Conservation (phyloP, 2,329 filamentous ascomycete species). For the Xylariaceae sp. region DNA sequence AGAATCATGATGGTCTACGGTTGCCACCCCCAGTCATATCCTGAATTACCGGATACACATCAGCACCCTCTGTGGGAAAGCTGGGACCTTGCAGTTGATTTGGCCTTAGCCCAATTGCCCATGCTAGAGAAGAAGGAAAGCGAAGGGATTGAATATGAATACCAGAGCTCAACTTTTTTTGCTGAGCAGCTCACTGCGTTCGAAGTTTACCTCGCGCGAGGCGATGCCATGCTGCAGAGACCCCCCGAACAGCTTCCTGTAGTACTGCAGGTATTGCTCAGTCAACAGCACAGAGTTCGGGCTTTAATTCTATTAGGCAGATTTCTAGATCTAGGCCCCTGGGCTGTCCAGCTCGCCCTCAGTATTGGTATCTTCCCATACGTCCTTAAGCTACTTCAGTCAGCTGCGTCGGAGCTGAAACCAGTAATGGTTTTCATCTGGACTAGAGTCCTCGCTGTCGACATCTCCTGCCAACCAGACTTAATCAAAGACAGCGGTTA, state of each 20-base stretch:
- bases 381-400: conserved; percentile 95
- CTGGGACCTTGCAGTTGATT: conserved; percentile 96
- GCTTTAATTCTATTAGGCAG: conserved; percentile 90
- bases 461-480: conserved; percentile 91
- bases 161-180: conserved; percentile 94
- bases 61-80: conserved; percentile 95
- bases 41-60: conserved; percentile 90
- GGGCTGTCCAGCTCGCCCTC: conserved; percentile 96
- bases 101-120: conserved; percentile 88
- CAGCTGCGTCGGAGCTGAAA: conserved; percentile 90
- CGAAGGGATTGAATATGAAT: conserved; percentile 81
- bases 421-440: conserved; percentile 99
- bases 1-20: conserved; percentile 96
- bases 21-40: conserved; percentile 91
- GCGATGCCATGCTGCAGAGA: conserved; percentile 79
- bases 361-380: conserved; percentile 99
- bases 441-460: conserved; percentile 93
- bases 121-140: conserved; percentile 80
- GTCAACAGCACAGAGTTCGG: conserved; percentile 90
- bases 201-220: conserved; percentile 88
- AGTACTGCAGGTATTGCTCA: conserved; percentile 92
- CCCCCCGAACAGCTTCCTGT: conserved; percentile 95
- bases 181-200: conserved; percentile 97
- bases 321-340: conserved; percentile 93
- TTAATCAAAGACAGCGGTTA: conserved; percentile 97